Evolutionary conservation across 495 filamentous ascomycete genomes (phyloP).

Genomic region (Podospora australis): DNA sequence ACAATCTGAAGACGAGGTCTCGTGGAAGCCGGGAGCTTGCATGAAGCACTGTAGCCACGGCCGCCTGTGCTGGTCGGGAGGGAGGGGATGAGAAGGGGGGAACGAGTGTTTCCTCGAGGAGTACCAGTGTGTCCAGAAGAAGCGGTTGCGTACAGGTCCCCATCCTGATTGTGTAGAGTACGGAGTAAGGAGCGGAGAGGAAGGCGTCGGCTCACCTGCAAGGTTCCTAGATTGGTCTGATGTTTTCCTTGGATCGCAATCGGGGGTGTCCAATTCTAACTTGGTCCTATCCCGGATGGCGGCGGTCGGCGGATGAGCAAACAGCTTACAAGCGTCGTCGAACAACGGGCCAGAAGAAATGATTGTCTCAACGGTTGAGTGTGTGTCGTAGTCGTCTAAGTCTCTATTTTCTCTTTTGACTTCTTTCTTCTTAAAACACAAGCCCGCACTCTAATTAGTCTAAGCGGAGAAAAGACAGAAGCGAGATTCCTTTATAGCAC

Average conservation of each 20-base stretch:
- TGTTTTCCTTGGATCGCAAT: slow-evolving; percentile 1
- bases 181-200: not conserved
- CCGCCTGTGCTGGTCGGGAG: slow-evolving; percentile 21
- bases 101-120: too few relatives aligned
- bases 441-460: not conserved
- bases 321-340: too few relatives aligned
- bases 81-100: too few relatives aligned
- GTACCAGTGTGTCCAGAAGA: not conserved
- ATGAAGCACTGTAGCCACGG: slow-evolving; percentile 28
- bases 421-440: not conserved
- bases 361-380: too few relatives aligned
- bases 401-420: not conserved
- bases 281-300: not conserved
- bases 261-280: not conserved
- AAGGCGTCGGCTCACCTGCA: slow-evolving; percentile 13
- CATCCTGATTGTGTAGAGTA: slow-evolving; percentile 2
- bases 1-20: slow-evolving; percentile 31
- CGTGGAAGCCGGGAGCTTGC: slow-evolving; percentile 36
- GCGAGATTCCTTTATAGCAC: not conserved
- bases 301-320: not conserved
- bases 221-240: slow-evolving; percentile 1
- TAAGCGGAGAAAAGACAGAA: too few relatives aligned
- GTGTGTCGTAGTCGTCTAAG: too few relatives aligned
- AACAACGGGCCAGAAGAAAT: too few relatives aligned
- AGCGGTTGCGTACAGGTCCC: slow-evolving; percentile 14